Percentiles rank a stretch among this genome's conserved stretches.
phyloP scores from a whole-genome alignment of 352 stramenopile species.

The Elongisporangium prolatum region DNA sequence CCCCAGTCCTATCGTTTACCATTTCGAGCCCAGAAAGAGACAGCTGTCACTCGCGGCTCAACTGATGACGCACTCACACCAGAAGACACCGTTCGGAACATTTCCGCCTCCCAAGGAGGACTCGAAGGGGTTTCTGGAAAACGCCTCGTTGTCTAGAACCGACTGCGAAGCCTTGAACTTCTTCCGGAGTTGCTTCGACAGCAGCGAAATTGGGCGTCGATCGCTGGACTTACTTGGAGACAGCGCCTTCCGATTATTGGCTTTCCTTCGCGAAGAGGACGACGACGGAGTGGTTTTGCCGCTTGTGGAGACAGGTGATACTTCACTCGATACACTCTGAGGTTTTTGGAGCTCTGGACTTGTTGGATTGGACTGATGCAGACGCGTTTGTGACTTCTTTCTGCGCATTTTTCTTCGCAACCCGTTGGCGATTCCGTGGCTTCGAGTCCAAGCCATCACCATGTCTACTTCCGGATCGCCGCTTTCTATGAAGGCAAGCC shows the following conservation, averaged over 20 bases:
- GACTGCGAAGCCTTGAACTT: conserved; percentile 41
- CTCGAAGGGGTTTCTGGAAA: conserved; percentile 36
- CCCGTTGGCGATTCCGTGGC: conserved; percentile 12
- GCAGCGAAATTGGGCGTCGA: conserved; percentile 23
- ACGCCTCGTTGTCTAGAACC: conserved; percentile 11
- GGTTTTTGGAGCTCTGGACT: conserved; percentile 4
- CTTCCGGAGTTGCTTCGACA: conserved; percentile 43
- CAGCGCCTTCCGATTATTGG: conserved; percentile 9
- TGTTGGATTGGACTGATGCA: conserved; percentile 2
- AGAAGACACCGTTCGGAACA: conserved; percentile 33
- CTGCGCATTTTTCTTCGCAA: conserved; percentile 18
- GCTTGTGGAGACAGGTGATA: too few relatives aligned
- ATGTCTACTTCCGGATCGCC: conserved; percentile 25
- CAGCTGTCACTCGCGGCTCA: conserved; percentile 14
- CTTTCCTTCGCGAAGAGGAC: neutral
- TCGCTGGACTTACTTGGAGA: conserved; percentile 17
- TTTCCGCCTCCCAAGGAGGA: conserved; percentile 5
- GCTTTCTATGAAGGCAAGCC: conserved; percentile 25
- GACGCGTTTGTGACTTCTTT: conserved; percentile 8
- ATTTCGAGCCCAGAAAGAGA: neutral
- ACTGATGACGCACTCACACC: conserved; percentile 56
- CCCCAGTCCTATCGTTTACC: too few relatives aligned
- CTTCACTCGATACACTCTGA: neutral
- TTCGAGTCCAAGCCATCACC: conserved; percentile 29
- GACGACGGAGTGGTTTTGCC: too few relatives aligned